Evolutionary conservation across 2,329 filamentous ascomycete genomes (phyloP).

Genomic region (Penicillium frequentans): DNA sequence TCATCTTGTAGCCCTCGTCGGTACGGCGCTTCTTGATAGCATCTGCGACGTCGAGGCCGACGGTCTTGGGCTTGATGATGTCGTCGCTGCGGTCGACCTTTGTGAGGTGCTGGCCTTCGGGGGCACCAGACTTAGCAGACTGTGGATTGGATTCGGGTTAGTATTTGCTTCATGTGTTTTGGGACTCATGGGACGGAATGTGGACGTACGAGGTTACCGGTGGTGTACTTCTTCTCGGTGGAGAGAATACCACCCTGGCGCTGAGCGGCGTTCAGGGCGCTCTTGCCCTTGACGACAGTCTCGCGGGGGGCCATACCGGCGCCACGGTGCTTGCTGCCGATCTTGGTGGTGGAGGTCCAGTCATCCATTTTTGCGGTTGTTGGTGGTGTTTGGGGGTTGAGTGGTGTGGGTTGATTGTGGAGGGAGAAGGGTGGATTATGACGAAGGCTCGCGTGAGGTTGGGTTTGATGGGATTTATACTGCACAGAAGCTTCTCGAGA

Average conservation of each 20-base stretch:
- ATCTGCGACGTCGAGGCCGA: conserved; percentile 76
- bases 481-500: conserved; percentile 41
- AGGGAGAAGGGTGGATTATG: conserved; percentile 16
- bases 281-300: conserved; percentile 84
- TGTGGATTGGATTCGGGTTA: conserved; percentile 25
- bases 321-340: conserved; percentile 79
- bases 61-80: conserved; percentile 94
- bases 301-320: conserved; percentile 66
- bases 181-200: background rate
- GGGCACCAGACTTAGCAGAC: conserved; percentile 47
- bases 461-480: conserved; percentile 33
- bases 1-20: conserved; percentile 89
- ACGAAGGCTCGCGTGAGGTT: conserved; percentile 32
- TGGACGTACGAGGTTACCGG: conserved; percentile 73
- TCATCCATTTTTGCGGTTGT: conserved; percentile 61
- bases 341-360: conserved; percentile 89
- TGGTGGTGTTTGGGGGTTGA: background rate
- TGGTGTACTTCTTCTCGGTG: conserved; percentile 89
- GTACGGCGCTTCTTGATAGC: conserved; percentile 78
- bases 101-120: conserved; percentile 91
- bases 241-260: conserved; percentile 72
- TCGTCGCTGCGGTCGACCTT: conserved; percentile 98
- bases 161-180: background rate
- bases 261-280: conserved; percentile 83
- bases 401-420: conserved; percentile 1